A percentile compares a stretch with the other conserved stretches of the same genome.
These are phyloP conservation scores for Mayamaea pseudoterrestris DNA, from an alignment of 108 stramenopile genomes.

Conservation along the genomic window DNA sequence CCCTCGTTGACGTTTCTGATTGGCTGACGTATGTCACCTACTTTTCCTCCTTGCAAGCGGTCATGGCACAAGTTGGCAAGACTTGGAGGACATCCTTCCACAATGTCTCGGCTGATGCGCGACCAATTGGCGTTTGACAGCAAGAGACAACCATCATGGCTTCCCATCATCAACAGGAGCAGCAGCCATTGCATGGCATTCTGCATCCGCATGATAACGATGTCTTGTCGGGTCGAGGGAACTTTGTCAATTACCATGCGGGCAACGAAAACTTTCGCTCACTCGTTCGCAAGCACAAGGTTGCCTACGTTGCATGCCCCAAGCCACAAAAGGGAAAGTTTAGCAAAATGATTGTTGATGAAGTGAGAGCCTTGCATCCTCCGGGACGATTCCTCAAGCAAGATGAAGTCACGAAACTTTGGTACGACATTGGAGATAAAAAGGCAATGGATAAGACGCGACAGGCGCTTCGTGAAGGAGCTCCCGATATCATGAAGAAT, in stretches of 20 bases:
- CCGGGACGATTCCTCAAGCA: slow-evolving; percentile 83
- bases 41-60: no score
- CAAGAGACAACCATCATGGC: no score
- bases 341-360: slow-evolving; percentile 58
- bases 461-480: slow-evolving; percentile 79
- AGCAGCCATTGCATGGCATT: neutral
- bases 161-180: neutral
- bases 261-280: slow-evolving; percentile 73
- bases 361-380: slow-evolving; percentile 49
- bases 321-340: slow-evolving; percentile 69
- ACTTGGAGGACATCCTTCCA: no score
- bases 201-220: no score
- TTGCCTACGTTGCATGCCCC: slow-evolving; percentile 66
- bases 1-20: no score
- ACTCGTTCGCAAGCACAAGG: slow-evolving; percentile 59
- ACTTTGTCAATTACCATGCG: slow-evolving; percentile 72
- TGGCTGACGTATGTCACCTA: no score
- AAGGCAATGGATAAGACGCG: slow-evolving; percentile 78
- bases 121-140: no score
- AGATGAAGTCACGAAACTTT: slow-evolving; percentile 59
- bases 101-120: no score
- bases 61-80: no score
- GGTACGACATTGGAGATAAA: slow-evolving; percentile 84
- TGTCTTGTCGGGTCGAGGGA: slow-evolving; percentile 71
- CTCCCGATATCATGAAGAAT: slow-evolving; percentile 61